Conservation (phyloP, 768 basidiomycete genomes). For the Russula brevipes region DNA sequence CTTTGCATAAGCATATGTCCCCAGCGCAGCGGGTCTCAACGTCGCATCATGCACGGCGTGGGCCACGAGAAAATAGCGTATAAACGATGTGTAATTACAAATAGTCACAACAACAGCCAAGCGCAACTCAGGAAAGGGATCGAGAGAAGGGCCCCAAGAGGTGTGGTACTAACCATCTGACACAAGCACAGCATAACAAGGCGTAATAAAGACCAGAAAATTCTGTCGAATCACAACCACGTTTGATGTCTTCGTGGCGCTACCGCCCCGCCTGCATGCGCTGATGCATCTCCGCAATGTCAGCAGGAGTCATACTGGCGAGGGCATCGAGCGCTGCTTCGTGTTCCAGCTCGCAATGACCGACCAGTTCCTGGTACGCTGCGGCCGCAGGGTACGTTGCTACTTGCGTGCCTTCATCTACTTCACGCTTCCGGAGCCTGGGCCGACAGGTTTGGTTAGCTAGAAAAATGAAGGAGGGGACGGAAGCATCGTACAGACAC, state of each 20-base stretch:
- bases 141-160: no score
- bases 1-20: no score
- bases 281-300: constrained; percentile 20
- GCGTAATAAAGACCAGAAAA: no score
- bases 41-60: no score
- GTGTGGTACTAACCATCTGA: no score
- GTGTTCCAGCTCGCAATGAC: constrained; percentile 20
- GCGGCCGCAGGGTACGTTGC: constrained; percentile 1
- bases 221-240: background rate
- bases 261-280: constrained; percentile 2
- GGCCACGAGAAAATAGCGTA: no score
- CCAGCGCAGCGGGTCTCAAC: no score
- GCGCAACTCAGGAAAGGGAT: no score
- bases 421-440: constrained; percentile 16
- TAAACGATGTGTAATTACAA: no score
- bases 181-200: no score
- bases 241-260: background rate
- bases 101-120: no score
- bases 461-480: background rate
- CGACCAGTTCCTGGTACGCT: constrained; percentile 7
- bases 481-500: constrained; percentile 12
- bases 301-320: constrained; percentile 7
- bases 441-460: background rate
- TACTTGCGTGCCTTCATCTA: constrained; percentile 7
- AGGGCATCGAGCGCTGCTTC: constrained; percentile 18